Base-by-base conservation (phyloP, 805 yeast species). In the Teunomyces barrocoloradensis region DNA sequence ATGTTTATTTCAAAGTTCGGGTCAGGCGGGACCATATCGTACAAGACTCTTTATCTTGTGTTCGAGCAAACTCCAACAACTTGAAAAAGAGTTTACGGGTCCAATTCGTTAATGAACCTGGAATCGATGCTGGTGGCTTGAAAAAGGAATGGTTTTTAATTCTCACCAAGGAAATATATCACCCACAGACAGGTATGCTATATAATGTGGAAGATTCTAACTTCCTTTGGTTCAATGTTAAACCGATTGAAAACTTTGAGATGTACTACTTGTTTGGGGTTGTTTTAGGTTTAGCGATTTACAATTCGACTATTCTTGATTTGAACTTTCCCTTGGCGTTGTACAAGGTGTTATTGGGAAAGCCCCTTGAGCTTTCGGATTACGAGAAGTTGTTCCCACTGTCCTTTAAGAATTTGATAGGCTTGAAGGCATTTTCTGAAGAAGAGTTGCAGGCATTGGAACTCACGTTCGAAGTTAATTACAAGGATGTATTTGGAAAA, bases 121-220 rank as follows among this genome's bases (percentile, higher is more conserved):
- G 98, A 0, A 79, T 92, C 18, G 99, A 92, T 69, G 97, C 90
- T 0, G 98, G 99, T 2, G 99, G 99, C 0, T 74, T 92, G 49
- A 81, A 85, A 57, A 91, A 90, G 59, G 99, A 92, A 59, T 92
- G 99, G 99, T 91, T 94, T 64, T 71, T 82, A 42, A 66, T 91
- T 34, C 69, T 94, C 34, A 82, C 87, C 1, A 79, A 79, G 48
- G 84, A 85, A 21, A 63, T 92, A 1, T 87, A 91, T 60, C 79
- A 78, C 57, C 86, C 90, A 1, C 70, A 73, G 41, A 79, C 82
- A 28, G 89, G 89, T 0, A 73, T 90, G 63, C 84, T 94, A 51
- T 60, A 68, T 6, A 79, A 80, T 53, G 79, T 82, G 37, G 87
- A 83, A 17, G 89, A 84, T 51, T 86, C 95, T 7, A 74, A 81